Evolutionary conservation across 2,329 filamentous ascomycete species (phyloP).

Genomic region (Talaromyces piceae): DNA sequence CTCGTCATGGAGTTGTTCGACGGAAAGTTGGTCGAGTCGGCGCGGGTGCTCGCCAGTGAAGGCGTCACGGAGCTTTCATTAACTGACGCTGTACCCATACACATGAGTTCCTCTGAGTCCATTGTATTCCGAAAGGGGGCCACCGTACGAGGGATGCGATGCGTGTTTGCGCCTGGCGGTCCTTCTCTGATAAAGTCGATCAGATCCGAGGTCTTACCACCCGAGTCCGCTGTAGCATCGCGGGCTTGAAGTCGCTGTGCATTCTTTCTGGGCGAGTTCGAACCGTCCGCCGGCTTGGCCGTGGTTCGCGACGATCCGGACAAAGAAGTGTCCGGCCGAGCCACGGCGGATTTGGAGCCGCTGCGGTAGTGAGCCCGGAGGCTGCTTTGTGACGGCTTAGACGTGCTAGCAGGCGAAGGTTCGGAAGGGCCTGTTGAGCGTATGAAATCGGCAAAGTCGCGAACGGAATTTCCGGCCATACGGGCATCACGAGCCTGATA

Average conservation of each 20-base stretch:
- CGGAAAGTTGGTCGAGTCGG: conserved; percentile 44
- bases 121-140: conserved; percentile 79
- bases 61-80: conserved; percentile 24
- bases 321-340: conserved; percentile 11
- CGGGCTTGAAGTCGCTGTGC: conserved; percentile 59
- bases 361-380: conserved; percentile 2
- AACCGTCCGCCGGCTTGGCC: conserved; percentile 6
- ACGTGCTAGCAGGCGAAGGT: conserved; percentile 49
- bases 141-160: conserved; percentile 71
- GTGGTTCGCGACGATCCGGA: conserved; percentile 5
- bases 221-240: conserved; percentile 55
- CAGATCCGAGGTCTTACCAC: conserved; percentile 66
- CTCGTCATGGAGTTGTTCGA: conserved; percentile 60
- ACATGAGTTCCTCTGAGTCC: conserved; percentile 66
- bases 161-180: conserved; percentile 57
- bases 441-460: conserved; percentile 85
- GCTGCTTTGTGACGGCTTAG: not conserved
- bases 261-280: conserved; percentile 13
- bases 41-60: conserved; percentile 38
- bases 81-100: conserved; percentile 22
- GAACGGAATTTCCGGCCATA: conserved; percentile 61
- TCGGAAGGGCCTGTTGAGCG: conserved; percentile 53
- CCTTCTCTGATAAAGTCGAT: conserved; percentile 94
- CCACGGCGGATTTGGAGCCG: conserved; percentile 4
- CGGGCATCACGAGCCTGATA: conserved; percentile 63